phyloP scores from a whole-genome alignment of 352 stramenopile species.

The Phytophthora hybrid region DNA sequence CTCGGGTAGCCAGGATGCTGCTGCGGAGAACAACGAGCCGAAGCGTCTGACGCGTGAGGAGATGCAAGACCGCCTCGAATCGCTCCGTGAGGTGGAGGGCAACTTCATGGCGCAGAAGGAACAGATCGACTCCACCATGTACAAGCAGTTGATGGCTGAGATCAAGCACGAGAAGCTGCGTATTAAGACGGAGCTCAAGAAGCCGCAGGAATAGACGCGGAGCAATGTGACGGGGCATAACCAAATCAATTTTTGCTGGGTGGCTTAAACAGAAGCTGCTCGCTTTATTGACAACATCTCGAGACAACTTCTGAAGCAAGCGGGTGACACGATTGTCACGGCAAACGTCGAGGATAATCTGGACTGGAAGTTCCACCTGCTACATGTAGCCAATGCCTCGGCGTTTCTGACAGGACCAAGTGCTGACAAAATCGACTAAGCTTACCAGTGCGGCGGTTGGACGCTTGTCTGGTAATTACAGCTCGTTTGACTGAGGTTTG shows the following conservation, averaged over 20 bases:
- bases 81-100: conserved; percentile 66
- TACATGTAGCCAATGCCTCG: not conserved
- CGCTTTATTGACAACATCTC: not conserved
- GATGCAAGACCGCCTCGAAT: conserved; percentile 70
- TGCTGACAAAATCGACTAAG: conserved; percentile 51
- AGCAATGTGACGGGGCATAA: not conserved
- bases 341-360: too few species aligned
- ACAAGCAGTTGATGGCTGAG: conserved; percentile 69
- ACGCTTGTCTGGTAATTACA: conserved; percentile 67
- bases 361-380: conserved; percentile 14
- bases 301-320: not conserved
- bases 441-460: conserved; percentile 66
- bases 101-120: conserved; percentile 67
- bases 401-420: conserved; percentile 65
- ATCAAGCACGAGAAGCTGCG: conserved; percentile 75
- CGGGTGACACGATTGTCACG: not conserved
- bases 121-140: conserved; percentile 70
- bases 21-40: conserved; percentile 21
- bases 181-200: conserved; percentile 69
- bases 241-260: not conserved
- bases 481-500: too few species aligned
- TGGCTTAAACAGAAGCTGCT: not conserved
- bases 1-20: conserved; percentile 9
- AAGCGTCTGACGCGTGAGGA: conserved; percentile 61
- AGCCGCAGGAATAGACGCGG: conserved; percentile 26